Conservation (phyloP, 306 rosid genomes). For the Arachis stenosperma region DNA sequence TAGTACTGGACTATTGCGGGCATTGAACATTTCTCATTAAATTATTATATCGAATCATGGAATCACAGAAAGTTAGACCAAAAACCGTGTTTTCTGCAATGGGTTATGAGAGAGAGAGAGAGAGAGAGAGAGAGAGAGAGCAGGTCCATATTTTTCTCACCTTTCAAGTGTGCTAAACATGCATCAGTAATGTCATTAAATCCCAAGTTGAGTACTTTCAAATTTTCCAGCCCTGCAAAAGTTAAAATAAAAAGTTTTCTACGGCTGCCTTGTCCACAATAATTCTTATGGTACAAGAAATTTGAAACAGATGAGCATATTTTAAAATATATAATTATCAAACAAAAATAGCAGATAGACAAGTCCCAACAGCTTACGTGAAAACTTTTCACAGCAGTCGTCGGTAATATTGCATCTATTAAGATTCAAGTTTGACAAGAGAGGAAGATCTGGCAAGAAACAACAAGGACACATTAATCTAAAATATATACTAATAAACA, state of each 20-base stretch:
- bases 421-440: slow-evolving; percentile 76
- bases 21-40: not conserved
- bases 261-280: slow-evolving; percentile 4
- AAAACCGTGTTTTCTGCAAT: no score
- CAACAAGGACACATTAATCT: slow-evolving; percentile 38
- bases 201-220: slow-evolving; percentile 82
- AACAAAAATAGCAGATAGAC: slow-evolving; percentile 6
- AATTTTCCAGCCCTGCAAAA: slow-evolving; percentile 69
- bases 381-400: slow-evolving; percentile 67
- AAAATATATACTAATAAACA: slow-evolving; percentile 15
- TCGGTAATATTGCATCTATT: slow-evolving; percentile 73
- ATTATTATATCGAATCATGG: no score
- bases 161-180: slow-evolving; percentile 83
- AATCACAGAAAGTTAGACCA: no score
- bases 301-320: slow-evolving; percentile 3
- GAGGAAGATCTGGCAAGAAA: slow-evolving; percentile 65
- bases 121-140: not conserved
- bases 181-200: slow-evolving; percentile 69
- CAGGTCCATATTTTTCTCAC: slow-evolving; percentile 42
- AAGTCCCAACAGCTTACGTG: slow-evolving; percentile 65
- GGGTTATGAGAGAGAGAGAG: no score
- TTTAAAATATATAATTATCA: slow-evolving; percentile 23
- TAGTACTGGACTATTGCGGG: not conserved
- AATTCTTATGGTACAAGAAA: slow-evolving; percentile 21
- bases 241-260: not conserved